Conservation (phyloP, 805 yeast species). For the Lipomyces orientalis region DNA sequence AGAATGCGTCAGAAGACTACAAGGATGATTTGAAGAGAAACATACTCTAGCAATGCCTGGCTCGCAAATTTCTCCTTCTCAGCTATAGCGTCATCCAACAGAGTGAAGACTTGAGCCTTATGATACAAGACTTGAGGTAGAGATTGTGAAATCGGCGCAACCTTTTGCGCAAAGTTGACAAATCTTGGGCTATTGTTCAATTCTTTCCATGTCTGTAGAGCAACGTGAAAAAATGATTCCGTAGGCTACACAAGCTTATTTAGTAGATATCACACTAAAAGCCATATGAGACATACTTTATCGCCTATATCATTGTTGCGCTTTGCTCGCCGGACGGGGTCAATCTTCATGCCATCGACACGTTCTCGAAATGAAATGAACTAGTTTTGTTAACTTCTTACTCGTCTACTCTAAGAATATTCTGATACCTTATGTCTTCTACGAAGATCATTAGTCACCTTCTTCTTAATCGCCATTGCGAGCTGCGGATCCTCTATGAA, state of each 20-base stretch:
- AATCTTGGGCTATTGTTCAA: constrained; percentile 77
- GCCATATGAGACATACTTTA: constrained; percentile 14
- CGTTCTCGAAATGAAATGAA: constrained; percentile 77
- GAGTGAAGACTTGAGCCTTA: constrained; percentile 62
- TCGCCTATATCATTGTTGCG: constrained; percentile 39
- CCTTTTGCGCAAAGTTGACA: constrained; percentile 62
- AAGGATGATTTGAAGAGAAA: not conserved
- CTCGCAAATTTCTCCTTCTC: constrained; percentile 70
- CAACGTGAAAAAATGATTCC: constrained; percentile 73
- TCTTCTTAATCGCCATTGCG: constrained; percentile 33
- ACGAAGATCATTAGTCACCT: constrained; percentile 18
- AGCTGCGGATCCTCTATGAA: not conserved
- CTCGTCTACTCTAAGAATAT: not conserved
- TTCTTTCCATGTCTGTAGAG: constrained; percentile 87
- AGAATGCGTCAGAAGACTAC: constrained; percentile 10
- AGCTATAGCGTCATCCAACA: constrained; percentile 55
- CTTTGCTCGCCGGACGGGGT: constrained; percentile 55
- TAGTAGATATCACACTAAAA: not conserved
- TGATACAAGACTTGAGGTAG: constrained; percentile 82
- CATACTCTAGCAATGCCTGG: constrained; percentile 76
- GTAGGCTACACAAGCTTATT: constrained; percentile 19
- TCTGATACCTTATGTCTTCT: constrained; percentile 31
- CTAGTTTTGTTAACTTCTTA: constrained; percentile 3
- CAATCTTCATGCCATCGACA: constrained; percentile 81
- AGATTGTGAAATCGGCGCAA: constrained; percentile 64